A percentile compares a stretch with the other conserved stretches of the same genome.
phyloP scores from a whole-genome alignment of 495 filamentous ascomycete species.

The Aspergillus leporis region DNA sequence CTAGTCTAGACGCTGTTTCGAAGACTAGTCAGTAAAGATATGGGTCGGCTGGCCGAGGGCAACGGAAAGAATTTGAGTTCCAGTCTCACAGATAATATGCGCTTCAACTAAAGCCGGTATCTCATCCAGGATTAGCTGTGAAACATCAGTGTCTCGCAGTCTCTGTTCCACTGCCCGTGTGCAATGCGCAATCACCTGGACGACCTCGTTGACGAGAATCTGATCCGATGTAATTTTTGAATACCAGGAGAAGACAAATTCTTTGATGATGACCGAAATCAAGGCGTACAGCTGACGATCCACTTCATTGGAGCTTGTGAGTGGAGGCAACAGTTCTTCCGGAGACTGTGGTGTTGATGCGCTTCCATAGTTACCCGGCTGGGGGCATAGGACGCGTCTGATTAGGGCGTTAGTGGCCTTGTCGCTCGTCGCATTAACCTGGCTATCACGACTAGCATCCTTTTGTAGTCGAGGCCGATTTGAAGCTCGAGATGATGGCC shows the following conservation, averaged over 20 bases:
- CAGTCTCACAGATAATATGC: constrained; percentile 73
- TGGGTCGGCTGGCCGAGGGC: neutral
- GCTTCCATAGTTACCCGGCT: constrained; percentile 39
- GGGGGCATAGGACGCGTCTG: constrained; percentile 65
- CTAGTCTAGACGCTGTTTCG: constrained; percentile 50
- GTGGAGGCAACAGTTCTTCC: constrained; percentile 80
- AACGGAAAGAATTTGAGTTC: constrained; percentile 6
- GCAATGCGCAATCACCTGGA: constrained; percentile 86
- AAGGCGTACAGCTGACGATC: constrained; percentile 92
- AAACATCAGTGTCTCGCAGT: constrained; percentile 76
- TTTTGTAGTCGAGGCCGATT: constrained; percentile 34
- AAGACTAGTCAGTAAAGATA: constrained; percentile 1
- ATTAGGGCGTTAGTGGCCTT: constrained; percentile 61
- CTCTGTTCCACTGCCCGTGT: constrained; percentile 84
- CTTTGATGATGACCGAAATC: constrained; percentile 81
- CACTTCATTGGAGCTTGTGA: constrained; percentile 90
- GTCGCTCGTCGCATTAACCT: constrained; percentile 48
- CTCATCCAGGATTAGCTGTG: constrained; percentile 84
- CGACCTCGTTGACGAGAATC: constrained; percentile 78
- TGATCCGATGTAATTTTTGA: constrained; percentile 87
- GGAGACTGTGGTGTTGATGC: constrained; percentile 53
- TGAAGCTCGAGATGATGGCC: constrained; percentile 30
- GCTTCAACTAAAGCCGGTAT: constrained; percentile 77
- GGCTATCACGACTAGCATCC: constrained; percentile 28
- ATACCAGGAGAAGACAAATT: constrained; percentile 93